These are phyloP conservation scores for Erucastrum elatum DNA, from an alignment of 345 rosid genomes.

Conservation along the genomic window DNA sequence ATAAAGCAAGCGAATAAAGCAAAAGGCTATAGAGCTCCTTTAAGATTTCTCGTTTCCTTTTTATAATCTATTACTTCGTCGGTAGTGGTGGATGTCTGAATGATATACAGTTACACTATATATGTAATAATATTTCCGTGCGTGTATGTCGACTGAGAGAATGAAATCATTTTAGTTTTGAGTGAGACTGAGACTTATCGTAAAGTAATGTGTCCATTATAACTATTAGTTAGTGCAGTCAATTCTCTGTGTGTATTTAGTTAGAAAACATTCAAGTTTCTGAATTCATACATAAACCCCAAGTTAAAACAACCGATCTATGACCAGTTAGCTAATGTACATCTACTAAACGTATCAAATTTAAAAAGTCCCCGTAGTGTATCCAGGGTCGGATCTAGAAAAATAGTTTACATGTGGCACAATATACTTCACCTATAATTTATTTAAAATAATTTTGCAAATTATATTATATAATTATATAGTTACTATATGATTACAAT, in stretches of 20 bases:
- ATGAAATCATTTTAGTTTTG: neutral
- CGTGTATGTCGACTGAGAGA: neutral
- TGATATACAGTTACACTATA: neutral
- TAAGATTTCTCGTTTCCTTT: conserved; percentile 8
- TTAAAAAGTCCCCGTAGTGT: neutral
- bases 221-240: conserved; percentile 16
- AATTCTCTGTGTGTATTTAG: neutral
- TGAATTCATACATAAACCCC: neutral
- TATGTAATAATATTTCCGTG: neutral
- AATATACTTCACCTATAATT: no score
- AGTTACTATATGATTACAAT: no score
- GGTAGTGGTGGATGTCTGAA: conserved; percentile 13
- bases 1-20: conserved; percentile 32
- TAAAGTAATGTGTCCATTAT: conserved; percentile 2
- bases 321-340: neutral
- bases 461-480: no score
- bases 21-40: conserved; percentile 31
- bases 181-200: conserved; percentile 3
- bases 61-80: conserved; percentile 11
- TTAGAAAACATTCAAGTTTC: neutral
- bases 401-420: no score
- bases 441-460: no score
- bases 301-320: neutral
- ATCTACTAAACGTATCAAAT: neutral
- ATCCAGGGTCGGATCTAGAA: neutral